Base-by-base conservation (phyloP, 352 stramenopile genomes). In the Hyaloperonospora arabidopsidis region DNA sequence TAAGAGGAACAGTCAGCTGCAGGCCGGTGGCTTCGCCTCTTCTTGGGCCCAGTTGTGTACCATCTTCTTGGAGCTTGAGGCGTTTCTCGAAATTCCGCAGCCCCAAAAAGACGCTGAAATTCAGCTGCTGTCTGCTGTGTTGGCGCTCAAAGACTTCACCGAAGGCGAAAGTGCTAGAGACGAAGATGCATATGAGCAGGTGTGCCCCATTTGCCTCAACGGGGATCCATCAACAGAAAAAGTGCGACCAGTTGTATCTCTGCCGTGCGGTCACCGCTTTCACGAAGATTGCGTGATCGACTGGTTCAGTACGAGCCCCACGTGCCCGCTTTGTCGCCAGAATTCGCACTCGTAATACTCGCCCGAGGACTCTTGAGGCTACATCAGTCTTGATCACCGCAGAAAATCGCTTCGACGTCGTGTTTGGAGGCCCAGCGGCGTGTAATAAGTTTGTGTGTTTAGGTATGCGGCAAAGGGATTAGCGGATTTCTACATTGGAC, bases 221-320 rank as follows among this genome's bases (percentile, higher is more conserved):
- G 67, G 45, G 59, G 3, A 69, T 19, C 61, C 55, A 36, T 44
- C 22, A 39, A 15, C 51, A 40, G 65, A 70, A 22, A 44, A 70
- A 41, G 23, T 15, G n/a, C 56, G 51, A 5, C 54, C 52, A n/a
- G 48, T 74, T 19, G 73, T 84, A 5, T 55, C 56, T 34, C 49
- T 87, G 23, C 70, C 74, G 11, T 87, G 77, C 35, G 35, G 40
- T 17, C 77, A 87, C 54, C 63, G 72, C 23, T 87, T 84, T 49
- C 77, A 87, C 52, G 74, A 87, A 65, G 70, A 84, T 67, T 87
- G 77, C 48, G 69, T 85, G 23, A 75, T 85, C 36, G 68, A 82
- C 48, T 86, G 77, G 77, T 80, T 84, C 45, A 76, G 72, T n/a
- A 68, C 72, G 1, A 84, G 68, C 44, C 67, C 60, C 36, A 78